Conservation (phyloP, 1,284 basidiomycete species). For the Rhodotorula sp. region DNA sequence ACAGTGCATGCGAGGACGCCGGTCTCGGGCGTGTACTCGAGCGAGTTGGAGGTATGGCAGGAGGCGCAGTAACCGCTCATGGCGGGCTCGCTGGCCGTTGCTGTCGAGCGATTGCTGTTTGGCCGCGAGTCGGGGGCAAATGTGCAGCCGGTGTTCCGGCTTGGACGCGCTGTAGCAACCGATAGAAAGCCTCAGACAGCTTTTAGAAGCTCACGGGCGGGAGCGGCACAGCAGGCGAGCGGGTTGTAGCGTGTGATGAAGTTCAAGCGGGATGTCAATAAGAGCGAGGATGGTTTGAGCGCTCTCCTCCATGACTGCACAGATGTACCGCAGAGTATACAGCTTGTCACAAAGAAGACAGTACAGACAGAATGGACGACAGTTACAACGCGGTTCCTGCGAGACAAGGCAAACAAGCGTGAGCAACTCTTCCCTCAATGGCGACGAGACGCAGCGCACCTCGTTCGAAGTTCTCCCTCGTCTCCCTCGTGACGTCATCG, state of each 20-base stretch:
- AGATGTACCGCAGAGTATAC: neutral
- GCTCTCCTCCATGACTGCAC: neutral
- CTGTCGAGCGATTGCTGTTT: neutral
- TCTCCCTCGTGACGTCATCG: slow-evolving; percentile 77
- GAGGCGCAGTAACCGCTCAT: slow-evolving; percentile 8
- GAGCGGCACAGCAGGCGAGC: no score
- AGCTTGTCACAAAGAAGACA: neutral
- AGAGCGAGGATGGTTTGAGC: no score
- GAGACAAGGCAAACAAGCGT: no score
- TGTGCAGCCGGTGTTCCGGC: no score
- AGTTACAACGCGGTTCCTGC: slow-evolving; percentile 7
- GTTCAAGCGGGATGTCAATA: no score
- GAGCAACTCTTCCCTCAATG: neutral
- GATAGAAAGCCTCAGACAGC: no score
- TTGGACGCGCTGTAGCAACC: no score
- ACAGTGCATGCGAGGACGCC: slow-evolving; percentile 27
- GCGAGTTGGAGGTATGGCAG: slow-evolving; percentile 1
- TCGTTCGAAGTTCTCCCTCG: slow-evolving; percentile 90
- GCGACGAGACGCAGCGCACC: slow-evolving; percentile 59
- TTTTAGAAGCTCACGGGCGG: no score
- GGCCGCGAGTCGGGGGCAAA: no score
- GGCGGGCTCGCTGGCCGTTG: neutral
- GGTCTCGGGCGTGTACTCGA: slow-evolving; percentile 16
- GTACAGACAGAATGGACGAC: neutral
- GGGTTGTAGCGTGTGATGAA: no score